Evolutionary conservation across 257 asterid genomes (phyloP), one percentile per base, ranked within the genome.

Genomic region (Asclepias syriaca): DNA sequence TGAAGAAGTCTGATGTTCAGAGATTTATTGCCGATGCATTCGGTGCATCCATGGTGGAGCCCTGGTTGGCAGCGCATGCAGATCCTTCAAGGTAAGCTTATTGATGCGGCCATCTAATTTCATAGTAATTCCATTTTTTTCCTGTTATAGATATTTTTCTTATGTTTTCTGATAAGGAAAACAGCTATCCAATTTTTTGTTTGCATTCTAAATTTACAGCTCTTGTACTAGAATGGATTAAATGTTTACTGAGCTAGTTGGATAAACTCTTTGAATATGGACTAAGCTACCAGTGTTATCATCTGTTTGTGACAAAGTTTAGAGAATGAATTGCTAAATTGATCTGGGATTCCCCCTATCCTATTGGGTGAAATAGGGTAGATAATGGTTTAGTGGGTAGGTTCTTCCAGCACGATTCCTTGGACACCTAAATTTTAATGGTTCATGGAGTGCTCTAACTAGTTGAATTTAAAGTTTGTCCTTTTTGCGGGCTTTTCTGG

Each of bases 61-160:
- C 98, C 6, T 93, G 98, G 98, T 76, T 93, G 90, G 96, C 97
- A 85, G 93, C 98, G 63, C 98, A 93, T 76, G 98, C 91, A 24
- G 98, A 93, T 88, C 98, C 97, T 22, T 90, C 95, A 56, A 90
- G 98, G 98, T 93, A 73, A 64, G 84, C 73, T 74, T 55, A 6
- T 72, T 72, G 64, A 53, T 71, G 58, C 67, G 29, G 11, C 46
- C 61, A 24, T 29, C 72, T 78, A 14, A 60, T 9, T 60, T 60
- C 12, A 60, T n/a, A 29, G 32, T 60, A 48, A 63, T 16, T 8
- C 60, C 4, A 11, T 13, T 4, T 4, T 1, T 34, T 32, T 5
- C 19, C 27, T 37, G 27, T 37, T 34, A 37, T 63, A 37, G 27
- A 63, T 34, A 8, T 63, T 16, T 16, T 6, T 21, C 49, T 8